phyloP scores from a whole-genome alignment of 1,284 basidiomycete genomes.

The Pisolithus thermaeus region DNA sequence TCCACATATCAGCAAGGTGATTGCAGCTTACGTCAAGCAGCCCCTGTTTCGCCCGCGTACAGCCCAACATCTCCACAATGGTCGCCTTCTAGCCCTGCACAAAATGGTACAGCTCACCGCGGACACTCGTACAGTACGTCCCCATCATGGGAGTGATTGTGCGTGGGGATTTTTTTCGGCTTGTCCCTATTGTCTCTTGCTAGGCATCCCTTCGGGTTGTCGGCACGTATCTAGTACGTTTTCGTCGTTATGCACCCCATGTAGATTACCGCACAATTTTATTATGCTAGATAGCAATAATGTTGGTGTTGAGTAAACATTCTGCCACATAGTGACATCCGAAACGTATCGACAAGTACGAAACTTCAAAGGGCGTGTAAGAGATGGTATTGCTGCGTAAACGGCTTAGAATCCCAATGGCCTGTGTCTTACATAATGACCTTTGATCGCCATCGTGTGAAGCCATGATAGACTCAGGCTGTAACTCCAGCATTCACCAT shows the following conservation, averaged over 20 bases:
- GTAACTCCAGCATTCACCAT: too few species aligned
- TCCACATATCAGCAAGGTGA: slow-evolving; percentile 1
- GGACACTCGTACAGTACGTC: slow-evolving; percentile 45
- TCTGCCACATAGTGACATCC: too few species aligned
- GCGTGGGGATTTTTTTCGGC: slow-evolving; percentile 7
- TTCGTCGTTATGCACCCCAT: slow-evolving; percentile 24
- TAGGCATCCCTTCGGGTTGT: slow-evolving; percentile 6
- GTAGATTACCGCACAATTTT: slow-evolving; percentile 29
- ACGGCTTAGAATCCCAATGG: too few species aligned
- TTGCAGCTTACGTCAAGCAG: slow-evolving; percentile 32
- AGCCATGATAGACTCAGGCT: too few species aligned
- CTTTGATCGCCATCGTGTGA: too few species aligned
- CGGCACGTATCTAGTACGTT: slow-evolving; percentile 20
- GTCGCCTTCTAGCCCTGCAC: slow-evolving; percentile 76
- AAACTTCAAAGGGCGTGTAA: too few species aligned
- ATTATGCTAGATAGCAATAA: slow-evolving; percentile 12
- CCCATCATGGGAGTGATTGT: slow-evolving; percentile 51
- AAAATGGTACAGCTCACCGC: slow-evolving; percentile 40
- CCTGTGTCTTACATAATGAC: too few species aligned
- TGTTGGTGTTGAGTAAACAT: neutral
- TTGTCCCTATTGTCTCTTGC: slow-evolving; percentile 6
- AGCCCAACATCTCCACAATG: slow-evolving; percentile 77
- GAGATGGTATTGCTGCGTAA: too few species aligned
- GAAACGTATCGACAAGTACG: too few species aligned
- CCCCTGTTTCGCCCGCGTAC: slow-evolving; percentile 79